Base-by-base conservation (phyloP, 257 asterid genomes). In the Solanum ossicruentum region DNA sequence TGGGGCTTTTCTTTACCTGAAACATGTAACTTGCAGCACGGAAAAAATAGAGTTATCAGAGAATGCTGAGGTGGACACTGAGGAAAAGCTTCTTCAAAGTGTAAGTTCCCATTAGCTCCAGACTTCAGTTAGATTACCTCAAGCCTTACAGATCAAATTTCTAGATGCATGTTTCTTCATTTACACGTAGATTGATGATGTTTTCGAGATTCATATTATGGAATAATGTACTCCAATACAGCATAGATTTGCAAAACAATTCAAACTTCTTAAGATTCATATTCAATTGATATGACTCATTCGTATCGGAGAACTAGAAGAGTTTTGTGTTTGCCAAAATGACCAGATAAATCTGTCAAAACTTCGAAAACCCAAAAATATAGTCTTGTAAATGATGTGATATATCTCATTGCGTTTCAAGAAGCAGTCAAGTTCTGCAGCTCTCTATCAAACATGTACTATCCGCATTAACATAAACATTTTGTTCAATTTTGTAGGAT, bases 51-150 rank as follows among this genome's bases (percentile, higher is more conserved):
- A 84, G 88, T 85, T 47, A 85, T 79, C 83, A 52, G 88, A 86
- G 55, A 87, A 86, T 83, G 88, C 63, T 4, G 47, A 84, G 70
- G 77, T 57, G 84, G 91, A 84, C 21, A 85, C 84, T 72, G 63
- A 72, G 72, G 92, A 85, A 87, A 88, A 69, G 70, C 90, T 88
- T 84, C 93, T 91, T 85, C 92, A 86, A 88, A 88, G 90, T 77
- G 99, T 95, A 89, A 91, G 98, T 87, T 66, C 55, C 56, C 49
- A 52, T 78, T 32, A 52, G 28, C 49, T 52, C 18, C 52, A 70
- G 78, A 23, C 52, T 17, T 28, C 83, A 28, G 65, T 78, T 78
- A 52, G 7, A 28, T 28, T 51, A 18, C 28, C 26, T 28, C 65
- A 26, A 28, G 66, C 49, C 28, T 51, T 32, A 54, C 83, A 52